These are phyloP conservation scores for Papiliotrema fonsecae DNA, from an alignment of 1,284 basidiomycete genomes.

Conservation along the genomic window DNA sequence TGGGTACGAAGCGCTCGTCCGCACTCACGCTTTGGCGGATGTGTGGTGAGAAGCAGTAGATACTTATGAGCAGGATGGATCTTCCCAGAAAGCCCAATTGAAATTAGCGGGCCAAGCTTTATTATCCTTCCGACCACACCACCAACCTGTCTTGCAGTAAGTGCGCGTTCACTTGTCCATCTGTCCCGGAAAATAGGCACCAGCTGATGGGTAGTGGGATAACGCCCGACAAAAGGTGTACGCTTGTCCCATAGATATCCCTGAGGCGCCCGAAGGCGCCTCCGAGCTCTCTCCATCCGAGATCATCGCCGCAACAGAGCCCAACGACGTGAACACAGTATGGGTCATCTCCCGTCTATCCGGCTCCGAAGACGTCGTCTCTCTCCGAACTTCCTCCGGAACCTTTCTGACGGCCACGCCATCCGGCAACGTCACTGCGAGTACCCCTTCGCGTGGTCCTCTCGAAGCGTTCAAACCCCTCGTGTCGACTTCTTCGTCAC, in stretches of 20 bases:
- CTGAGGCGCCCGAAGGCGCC: conserved; percentile 43
- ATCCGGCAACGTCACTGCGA: conserved; percentile 40
- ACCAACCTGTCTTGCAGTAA: conserved; percentile 40
- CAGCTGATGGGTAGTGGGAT: conserved; percentile 35
- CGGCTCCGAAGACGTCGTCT: conserved; percentile 50
- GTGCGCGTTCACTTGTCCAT: conserved; percentile 6
- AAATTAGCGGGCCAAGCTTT: conserved; percentile 49
- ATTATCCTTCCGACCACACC: conserved; percentile 44
- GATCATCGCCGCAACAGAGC: conserved; percentile 42
- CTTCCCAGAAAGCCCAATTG: conserved; percentile 40
- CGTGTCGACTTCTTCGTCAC: conserved; percentile 10
- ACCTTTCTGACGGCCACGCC: conserved; percentile 46
- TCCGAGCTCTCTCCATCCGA: conserved; percentile 39
- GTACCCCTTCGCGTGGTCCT: conserved; percentile 44
- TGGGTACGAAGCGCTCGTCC: neutral
- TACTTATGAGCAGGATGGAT: conserved; percentile 45
- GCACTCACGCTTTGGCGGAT: neutral
- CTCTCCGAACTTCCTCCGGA: conserved; percentile 45
- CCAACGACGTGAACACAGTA: conserved; percentile 51
- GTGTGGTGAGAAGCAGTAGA: neutral
- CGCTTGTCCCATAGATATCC: conserved; percentile 43
- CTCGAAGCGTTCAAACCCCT: conserved; percentile 44
- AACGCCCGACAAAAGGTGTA: conserved; percentile 38
- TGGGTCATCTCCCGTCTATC: conserved; percentile 52
- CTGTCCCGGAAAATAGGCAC: neutral